These are phyloP conservation scores for Kwoniella heveanensis DNA, from an alignment of 768 basidiomycete genomes.

Conservation along the genomic window DNA sequence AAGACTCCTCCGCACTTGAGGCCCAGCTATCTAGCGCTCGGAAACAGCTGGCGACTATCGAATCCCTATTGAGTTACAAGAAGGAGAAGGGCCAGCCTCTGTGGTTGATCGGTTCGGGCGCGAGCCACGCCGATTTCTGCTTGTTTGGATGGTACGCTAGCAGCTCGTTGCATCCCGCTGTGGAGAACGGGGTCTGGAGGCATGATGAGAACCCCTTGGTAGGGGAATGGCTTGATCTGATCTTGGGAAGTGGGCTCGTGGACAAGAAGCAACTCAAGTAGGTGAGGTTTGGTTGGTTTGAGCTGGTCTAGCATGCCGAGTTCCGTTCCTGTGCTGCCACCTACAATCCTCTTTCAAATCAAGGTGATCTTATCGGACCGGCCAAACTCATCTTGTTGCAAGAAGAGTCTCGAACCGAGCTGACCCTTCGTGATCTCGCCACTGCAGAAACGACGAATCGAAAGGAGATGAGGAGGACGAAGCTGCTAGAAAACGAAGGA, in stretches of 20 bases:
- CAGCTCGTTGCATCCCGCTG: slow-evolving; percentile 5
- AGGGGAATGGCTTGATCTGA: slow-evolving; percentile 21
- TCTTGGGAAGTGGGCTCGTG: slow-evolving; percentile 25
- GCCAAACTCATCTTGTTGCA: too few species aligned
- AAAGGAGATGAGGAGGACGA: neutral
- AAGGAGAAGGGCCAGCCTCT: slow-evolving; percentile 7
- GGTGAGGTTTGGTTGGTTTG: neutral
- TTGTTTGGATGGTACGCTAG: slow-evolving; percentile 25
- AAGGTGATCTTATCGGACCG: too few species aligned
- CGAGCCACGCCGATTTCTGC: slow-evolving; percentile 23
- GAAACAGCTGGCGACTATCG: slow-evolving; percentile 8
- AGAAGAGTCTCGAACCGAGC: neutral
- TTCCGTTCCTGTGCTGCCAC: too few species aligned
- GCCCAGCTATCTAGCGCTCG: slow-evolving; percentile 3
- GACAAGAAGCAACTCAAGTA: slow-evolving; percentile 12
- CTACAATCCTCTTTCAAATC: too few species aligned
- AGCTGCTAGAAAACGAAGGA: neutral
- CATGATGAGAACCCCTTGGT: slow-evolving; percentile 17
- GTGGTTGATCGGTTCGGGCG: slow-evolving; percentile 16
- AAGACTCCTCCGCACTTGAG: slow-evolving; percentile 8
- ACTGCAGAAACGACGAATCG: neutral
- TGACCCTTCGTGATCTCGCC: neutral
- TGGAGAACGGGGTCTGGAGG: slow-evolving; percentile 25
- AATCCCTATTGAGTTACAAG: slow-evolving; percentile 13
- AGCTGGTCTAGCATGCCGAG: too few species aligned